Conservation (phyloP, 306 rosid genomes). For the Glycine latifolia region DNA sequence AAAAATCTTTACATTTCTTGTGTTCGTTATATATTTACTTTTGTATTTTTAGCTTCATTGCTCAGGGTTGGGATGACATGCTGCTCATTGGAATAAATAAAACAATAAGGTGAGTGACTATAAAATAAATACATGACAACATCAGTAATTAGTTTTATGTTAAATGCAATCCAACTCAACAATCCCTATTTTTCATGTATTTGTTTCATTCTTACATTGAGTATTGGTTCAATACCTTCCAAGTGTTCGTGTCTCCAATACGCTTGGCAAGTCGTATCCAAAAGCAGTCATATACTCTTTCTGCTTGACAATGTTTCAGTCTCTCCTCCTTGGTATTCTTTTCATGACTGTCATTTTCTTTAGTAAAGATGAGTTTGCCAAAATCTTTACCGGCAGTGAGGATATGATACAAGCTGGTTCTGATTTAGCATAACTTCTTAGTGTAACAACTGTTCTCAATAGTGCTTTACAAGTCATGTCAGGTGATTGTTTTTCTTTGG, state of each 20-base stretch:
- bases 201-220: too few species aligned
- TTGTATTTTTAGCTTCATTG: slow-evolving; percentile 29
- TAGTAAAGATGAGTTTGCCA: slow-evolving; percentile 32
- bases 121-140: too few species aligned
- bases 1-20: neutral
- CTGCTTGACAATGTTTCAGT: slow-evolving; percentile 50
- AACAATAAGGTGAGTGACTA: slow-evolving; percentile 43
- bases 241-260: slow-evolving; percentile 70
- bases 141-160: too few species aligned
- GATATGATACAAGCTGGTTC: slow-evolving; percentile 35
- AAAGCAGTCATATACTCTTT: slow-evolving; percentile 62
- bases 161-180: too few species aligned
- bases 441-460: slow-evolving; percentile 16
- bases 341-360: slow-evolving; percentile 45
- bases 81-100: slow-evolving; percentile 40
- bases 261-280: slow-evolving; percentile 64
- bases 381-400: slow-evolving; percentile 43
- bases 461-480: slow-evolving; percentile 51
- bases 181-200: too few species aligned
- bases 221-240: neutral
- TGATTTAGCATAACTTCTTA: slow-evolving; percentile 51
- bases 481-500: slow-evolving; percentile 43
- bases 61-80: slow-evolving; percentile 23
- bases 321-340: slow-evolving; percentile 55
- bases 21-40: slow-evolving; percentile 3